phyloP scores from a whole-genome alignment of 139 green algal species.

The Edaphochlamys debaryana region DNA sequence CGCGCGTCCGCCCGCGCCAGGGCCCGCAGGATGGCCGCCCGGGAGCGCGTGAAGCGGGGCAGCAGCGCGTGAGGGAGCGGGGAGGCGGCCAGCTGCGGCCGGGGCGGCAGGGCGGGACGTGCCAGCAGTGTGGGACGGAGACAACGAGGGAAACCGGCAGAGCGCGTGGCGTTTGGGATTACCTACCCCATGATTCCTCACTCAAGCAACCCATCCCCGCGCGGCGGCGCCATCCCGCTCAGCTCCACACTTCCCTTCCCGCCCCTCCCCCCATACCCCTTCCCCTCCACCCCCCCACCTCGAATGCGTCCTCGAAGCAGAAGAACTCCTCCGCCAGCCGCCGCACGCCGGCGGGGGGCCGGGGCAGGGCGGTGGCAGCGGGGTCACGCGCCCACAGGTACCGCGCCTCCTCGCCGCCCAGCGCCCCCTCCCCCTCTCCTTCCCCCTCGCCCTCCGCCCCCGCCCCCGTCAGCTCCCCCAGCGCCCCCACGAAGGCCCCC shows the following conservation, averaged over 20 bases:
- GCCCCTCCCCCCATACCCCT: neutral
- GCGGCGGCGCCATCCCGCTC: too few relatives aligned
- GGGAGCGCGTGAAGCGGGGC: constrained; percentile 55
- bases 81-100: constrained; percentile 69
- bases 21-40: constrained; percentile 39
- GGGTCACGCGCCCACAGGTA: neutral
- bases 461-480: neutral
- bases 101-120: neutral
- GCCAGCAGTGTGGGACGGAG: neutral
- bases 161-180: too few relatives aligned
- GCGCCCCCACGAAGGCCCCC: neutral
- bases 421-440: neutral
- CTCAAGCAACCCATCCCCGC: too few relatives aligned
- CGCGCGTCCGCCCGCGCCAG: constrained; percentile 41
- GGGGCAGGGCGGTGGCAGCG: neutral
- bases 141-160: neutral
- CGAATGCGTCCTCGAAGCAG: constrained; percentile 75
- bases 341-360: neutral
- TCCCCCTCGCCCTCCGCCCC: neutral
- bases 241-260: neutral
- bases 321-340: constrained; percentile 47
- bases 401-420: neutral
- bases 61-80: constrained; percentile 79
- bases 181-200: too few relatives aligned
- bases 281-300: constrained; percentile 41